Evolutionary conservation across 2,329 filamentous ascomycete genomes (phyloP), one percentile per base, ranked within the genome.

Genomic region (Raffaelea arxii): DNA sequence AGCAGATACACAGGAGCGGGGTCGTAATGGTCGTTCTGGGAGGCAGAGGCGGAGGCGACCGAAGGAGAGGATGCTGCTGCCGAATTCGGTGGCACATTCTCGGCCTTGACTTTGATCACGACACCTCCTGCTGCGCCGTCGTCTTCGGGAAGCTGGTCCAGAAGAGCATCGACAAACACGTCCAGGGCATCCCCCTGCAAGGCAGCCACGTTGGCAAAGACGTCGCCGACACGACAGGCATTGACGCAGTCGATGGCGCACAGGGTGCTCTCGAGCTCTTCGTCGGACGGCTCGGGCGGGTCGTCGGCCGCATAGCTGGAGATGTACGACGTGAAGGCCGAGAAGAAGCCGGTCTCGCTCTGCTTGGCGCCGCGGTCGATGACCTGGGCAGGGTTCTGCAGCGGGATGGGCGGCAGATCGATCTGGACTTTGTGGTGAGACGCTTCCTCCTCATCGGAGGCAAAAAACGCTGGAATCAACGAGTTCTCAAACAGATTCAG

Each of bases 231-330:
- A 46, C 84, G 82, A 62, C 92, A 98, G 39, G 88, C 84, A 55
- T 86, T 91, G 37, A 98, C 82, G 58, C 91, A 98, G 61, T 97
- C 92, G 3, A 96, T 86, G 1, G 92, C 91, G 60, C 86, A 92
- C 10, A 98, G 71, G 0, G 92, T 97, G 60, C 92, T 95, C 58
- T 98, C 92, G 25, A 98, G 74, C 62, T 98, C 92, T 61, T 97
- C 91, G 53, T 97, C 89, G 2, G 92, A 97, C 3, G 92, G 92
- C 66, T 98, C 92, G 0, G 92, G 92, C 12, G 92, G 92, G 59
- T 98, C 92, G 63, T 97, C 92, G 11, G 92, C 94, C 37, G 94
- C 92, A 62, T 98, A 97, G 62, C 91, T 97, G n/a, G 90, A 94
- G 25, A 98, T 89, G 58, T 97, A 98, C 5, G 86, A 94, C 1